These are phyloP conservation scores for Kitagawia praeruptora DNA, from an alignment of 129 eudicot genomes.

Conservation along the genomic window DNA sequence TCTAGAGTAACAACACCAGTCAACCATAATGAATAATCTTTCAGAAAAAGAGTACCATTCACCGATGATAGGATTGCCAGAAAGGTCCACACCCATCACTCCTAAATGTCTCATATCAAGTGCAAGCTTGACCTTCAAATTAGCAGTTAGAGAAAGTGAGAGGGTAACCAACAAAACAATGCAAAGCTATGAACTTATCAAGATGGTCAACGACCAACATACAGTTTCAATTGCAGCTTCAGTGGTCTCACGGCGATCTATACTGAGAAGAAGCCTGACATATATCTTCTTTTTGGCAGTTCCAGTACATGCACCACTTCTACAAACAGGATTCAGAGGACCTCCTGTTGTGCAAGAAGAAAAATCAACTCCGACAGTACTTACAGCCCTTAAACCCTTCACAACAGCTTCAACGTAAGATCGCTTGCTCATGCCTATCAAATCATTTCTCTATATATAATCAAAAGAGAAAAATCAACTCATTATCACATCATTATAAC, in stretches of 20 bases:
- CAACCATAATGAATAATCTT: background rate
- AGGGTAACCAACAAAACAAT: background rate
- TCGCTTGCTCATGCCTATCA: conserved; percentile 77
- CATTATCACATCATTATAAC: background rate
- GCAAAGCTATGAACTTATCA: background rate
- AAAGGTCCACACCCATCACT: conserved; percentile 90
- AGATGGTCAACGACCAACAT: conserved; percentile 19
- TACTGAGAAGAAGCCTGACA: conserved; percentile 82
- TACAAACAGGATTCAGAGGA: conserved; percentile 14
- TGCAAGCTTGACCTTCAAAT: conserved; percentile 74
- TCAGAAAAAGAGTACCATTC: conserved; percentile 51
- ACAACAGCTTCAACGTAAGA: conserved; percentile 83
- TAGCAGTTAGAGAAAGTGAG: conserved; percentile 11
- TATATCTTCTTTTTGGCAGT: conserved; percentile 43
- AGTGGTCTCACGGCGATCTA: conserved; percentile 80
- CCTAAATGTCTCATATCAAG: conserved; percentile 69
- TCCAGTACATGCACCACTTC: conserved; percentile 11
- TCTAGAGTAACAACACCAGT: background rate
- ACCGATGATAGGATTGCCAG: conserved; percentile 86
- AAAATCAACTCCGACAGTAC: conserved; percentile 41
- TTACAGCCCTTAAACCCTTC: conserved; percentile 68
- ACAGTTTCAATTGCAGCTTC: conserved; percentile 95
- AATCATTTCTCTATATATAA: conserved; percentile 56
- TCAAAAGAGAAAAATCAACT: conserved; percentile 17
- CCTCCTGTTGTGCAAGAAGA: conserved; percentile 18